Evolutionary conservation across 176 grass and related monocot genomes (phyloP).

Genomic region (Triticum timopheevii): DNA sequence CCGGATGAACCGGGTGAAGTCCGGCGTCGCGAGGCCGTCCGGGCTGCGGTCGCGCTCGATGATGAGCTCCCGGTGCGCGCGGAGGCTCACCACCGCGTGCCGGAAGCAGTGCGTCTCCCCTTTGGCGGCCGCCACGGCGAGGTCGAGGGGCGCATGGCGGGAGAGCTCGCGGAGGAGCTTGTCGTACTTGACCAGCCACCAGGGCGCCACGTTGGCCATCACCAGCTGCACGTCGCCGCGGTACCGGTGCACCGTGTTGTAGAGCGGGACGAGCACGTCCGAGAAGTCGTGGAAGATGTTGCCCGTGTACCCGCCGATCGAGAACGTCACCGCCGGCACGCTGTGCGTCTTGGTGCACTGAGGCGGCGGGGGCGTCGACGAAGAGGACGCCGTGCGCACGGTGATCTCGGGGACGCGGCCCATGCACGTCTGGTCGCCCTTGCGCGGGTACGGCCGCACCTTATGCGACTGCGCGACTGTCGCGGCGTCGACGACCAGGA

Average conservation of each 20-base stretch:
- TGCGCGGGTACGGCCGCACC: constrained; percentile 78
- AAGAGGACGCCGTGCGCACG: constrained; percentile 22
- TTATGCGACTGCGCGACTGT: constrained; percentile 3
- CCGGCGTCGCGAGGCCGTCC: constrained; percentile 57
- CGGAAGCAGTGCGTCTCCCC: constrained; percentile 72
- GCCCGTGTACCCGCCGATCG: constrained; percentile 84
- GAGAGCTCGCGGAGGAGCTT: constrained; percentile 57
- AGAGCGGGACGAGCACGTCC: constrained; percentile 83
- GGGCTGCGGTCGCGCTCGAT: constrained; percentile 48
- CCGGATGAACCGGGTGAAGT: constrained; percentile 78
- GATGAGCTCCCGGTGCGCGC: constrained; percentile 72
- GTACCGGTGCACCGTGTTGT: constrained; percentile 50
- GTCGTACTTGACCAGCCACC: constrained; percentile 94
- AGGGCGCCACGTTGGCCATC: constrained; percentile 45
- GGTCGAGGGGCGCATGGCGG: constrained; percentile 41
- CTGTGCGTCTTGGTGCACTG: constrained; percentile 42
- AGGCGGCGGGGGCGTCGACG: not conserved
- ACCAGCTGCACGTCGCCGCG: constrained; percentile 68
- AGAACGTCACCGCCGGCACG: constrained; percentile 61
- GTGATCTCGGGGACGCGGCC: constrained; percentile 42
- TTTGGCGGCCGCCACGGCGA: constrained; percentile 14
- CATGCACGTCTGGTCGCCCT: constrained; percentile 66
- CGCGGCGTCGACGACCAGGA: constrained; percentile 46
- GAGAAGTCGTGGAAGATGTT: constrained; percentile 99
- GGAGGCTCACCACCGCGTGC: constrained; percentile 54